phyloP scores from a whole-genome alignment of 306 rosid genomes.

The Quercus gilva region DNA sequence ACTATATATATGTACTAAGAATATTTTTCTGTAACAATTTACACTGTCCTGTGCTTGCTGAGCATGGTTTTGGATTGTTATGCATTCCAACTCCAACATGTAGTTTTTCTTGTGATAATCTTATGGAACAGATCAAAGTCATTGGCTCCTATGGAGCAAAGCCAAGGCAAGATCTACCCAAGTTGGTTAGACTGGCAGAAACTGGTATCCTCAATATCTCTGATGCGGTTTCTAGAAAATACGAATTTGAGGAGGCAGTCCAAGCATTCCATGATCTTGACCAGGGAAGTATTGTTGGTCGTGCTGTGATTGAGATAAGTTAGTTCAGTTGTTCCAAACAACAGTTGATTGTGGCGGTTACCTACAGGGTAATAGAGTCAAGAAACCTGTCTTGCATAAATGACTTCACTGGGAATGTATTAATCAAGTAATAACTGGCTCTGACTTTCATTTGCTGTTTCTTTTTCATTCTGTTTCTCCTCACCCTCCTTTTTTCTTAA shows the following conservation, averaged over 20 bases:
- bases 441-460: neutral
- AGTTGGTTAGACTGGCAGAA: slow-evolving; percentile 86
- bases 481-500: no score
- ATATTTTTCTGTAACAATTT: neutral
- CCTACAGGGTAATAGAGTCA: no score
- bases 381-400: neutral
- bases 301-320: slow-evolving; percentile 74
- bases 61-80: neutral
- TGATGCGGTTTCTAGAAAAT: slow-evolving; percentile 74
- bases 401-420: neutral
- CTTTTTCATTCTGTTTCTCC: neutral
- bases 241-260: slow-evolving; percentile 71
- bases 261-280: slow-evolving; percentile 82
- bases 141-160: slow-evolving; percentile 94
- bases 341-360: slow-evolving; percentile 10
- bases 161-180: slow-evolving; percentile 98
- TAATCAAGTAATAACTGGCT: neutral
- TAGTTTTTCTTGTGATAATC: neutral
- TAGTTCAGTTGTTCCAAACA: slow-evolving; percentile 27
- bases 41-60: neutral
- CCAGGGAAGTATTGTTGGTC: slow-evolving; percentile 62
- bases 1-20: neutral
- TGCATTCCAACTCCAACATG: neutral
- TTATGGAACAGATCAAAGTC: slow-evolving; percentile 64
- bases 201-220: slow-evolving; percentile 68